Evolutionary conservation across 345 rosid genomes (phyloP), one percentile per base, ranked within the genome.

Genomic region (Pugionium dolabratum): DNA sequence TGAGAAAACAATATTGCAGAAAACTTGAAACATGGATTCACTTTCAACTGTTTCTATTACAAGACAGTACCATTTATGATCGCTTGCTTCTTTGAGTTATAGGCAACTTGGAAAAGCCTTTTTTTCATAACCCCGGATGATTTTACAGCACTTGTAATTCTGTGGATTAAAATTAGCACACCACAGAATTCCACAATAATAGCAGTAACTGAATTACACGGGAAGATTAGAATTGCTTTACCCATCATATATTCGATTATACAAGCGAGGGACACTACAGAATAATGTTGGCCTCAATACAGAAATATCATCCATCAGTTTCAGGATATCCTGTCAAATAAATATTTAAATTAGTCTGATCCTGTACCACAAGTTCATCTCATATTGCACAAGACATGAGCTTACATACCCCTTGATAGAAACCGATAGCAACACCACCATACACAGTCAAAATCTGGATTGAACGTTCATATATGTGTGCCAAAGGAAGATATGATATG

Each of bases 191-290:
- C 10, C 4, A 46, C 1, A 9, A 11, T 2, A 4, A 9, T 50
- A 41, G n/a, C 50, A 11, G 25, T 41, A 58, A 28, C 8, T 37
- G 3, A 29, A 27, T 54, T 53, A 49, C 18, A 58, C 40, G 41
- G 31, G 57, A 52, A 59, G 35, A 43, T 72, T 48, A n/a, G 45
- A 36, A 56, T 34, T 9, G 71, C 49, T 63, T 60, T 76, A 92
- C 98, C 96, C 91, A 44, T 85, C 86, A 82, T 87, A 90, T 60
- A 92, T 80, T 62, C 91, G 85, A 66, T 92, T 87, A 54, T 82
- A 92, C 60, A 92, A 75, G 51, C 98, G 91, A 79, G 98, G 98
- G 69, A 92, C 98, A 67, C 98, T 90, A 74, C 87, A 79, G 79
- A 92, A 92, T 64, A 92, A 6, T 8, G 98, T 92, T 30, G 98